A percentile compares a stretch with the other conserved stretches of the same genome.
These are phyloP conservation scores for Aspergillus sclerotioniger DNA, from an alignment of 495 filamentous ascomycete species.

Conservation along the genomic window DNA sequence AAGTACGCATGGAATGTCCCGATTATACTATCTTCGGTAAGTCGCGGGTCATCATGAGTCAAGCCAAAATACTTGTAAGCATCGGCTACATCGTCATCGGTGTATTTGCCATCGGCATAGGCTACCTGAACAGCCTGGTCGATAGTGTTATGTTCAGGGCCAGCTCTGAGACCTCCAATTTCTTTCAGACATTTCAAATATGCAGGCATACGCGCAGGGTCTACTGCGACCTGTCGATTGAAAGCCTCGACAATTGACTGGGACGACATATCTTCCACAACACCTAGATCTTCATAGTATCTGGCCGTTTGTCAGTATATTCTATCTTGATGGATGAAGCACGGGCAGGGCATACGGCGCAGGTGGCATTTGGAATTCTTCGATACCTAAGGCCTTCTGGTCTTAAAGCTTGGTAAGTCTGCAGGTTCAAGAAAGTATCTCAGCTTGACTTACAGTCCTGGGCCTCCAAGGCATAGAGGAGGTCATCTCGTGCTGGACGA, in stretches of 20 bases:
- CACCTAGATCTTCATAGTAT: constrained; percentile 45
- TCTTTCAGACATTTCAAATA: constrained; percentile 39
- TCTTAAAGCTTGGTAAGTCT: constrained; percentile 24
- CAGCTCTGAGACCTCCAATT: constrained; percentile 34
- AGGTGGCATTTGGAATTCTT: constrained; percentile 37
- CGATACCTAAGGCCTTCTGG: constrained; percentile 25
- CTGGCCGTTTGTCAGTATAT: constrained; percentile 24
- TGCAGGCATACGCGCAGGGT: constrained; percentile 26
- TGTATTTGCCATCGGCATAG: constrained; percentile 43
- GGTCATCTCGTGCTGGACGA: constrained; percentile 32
- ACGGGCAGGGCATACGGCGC: constrained; percentile 31
- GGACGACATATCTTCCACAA: constrained; percentile 43
- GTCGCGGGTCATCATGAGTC: constrained; percentile 27
- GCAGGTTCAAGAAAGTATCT: background rate
- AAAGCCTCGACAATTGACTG: constrained; percentile 38
- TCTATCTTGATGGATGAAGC: background rate
- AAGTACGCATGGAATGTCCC: constrained; percentile 56
- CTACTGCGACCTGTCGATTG: constrained; percentile 37
- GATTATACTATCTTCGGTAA: constrained; percentile 57
- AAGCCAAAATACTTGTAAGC: constrained; percentile 58
- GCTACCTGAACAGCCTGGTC: constrained; percentile 37
- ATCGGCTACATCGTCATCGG: constrained; percentile 51
- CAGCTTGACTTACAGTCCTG: constrained; percentile 40
- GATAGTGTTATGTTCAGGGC: constrained; percentile 34
- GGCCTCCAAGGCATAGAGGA: constrained; percentile 49